Evolutionary conservation across 257 asterid genomes (phyloP).

Genomic region (Hygrophila difformis): DNA sequence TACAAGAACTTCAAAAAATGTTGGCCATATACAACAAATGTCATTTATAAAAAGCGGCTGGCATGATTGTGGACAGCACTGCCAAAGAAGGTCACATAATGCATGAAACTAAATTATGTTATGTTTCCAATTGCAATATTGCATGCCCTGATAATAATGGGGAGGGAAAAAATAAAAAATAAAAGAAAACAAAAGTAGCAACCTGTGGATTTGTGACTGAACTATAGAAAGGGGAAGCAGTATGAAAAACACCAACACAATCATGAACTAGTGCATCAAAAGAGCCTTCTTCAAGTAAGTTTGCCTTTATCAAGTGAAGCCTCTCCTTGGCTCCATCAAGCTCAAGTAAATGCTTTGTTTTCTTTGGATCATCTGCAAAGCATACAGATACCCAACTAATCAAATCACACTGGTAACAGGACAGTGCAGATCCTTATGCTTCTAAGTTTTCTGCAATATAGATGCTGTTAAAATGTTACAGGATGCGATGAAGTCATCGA

Average conservation of each 20-base stretch:
- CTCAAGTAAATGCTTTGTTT: slow-evolving; percentile 49
- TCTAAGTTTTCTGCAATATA: background rate
- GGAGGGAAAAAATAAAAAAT: too few species aligned
- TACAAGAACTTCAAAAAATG: too few species aligned
- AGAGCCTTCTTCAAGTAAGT: slow-evolving; percentile 72
- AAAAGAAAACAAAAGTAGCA: background rate
- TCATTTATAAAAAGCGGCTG: too few species aligned
- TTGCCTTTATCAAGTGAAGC: slow-evolving; percentile 62
- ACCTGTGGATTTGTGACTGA: slow-evolving; percentile 67
- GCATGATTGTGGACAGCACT: too few species aligned
- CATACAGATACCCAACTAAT: background rate
- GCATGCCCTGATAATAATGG: too few species aligned
- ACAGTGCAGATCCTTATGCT: background rate
- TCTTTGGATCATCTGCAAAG: slow-evolving; percentile 62
- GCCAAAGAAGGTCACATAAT: too few species aligned
- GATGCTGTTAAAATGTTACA: too few species aligned
- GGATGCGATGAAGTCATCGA: too few species aligned
- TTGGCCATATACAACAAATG: too few species aligned
- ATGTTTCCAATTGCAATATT: too few species aligned
- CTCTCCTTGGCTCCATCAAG: slow-evolving; percentile 95
- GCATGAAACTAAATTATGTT: too few species aligned
- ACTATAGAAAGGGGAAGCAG: slow-evolving; percentile 74
- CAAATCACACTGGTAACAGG: background rate
- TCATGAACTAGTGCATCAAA: slow-evolving; percentile 70
- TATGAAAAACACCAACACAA: slow-evolving; percentile 82